These are phyloP conservation scores for Hypocrella siamensis DNA, from an alignment of 2,329 filamentous ascomycete species.

Conservation along the genomic window DNA sequence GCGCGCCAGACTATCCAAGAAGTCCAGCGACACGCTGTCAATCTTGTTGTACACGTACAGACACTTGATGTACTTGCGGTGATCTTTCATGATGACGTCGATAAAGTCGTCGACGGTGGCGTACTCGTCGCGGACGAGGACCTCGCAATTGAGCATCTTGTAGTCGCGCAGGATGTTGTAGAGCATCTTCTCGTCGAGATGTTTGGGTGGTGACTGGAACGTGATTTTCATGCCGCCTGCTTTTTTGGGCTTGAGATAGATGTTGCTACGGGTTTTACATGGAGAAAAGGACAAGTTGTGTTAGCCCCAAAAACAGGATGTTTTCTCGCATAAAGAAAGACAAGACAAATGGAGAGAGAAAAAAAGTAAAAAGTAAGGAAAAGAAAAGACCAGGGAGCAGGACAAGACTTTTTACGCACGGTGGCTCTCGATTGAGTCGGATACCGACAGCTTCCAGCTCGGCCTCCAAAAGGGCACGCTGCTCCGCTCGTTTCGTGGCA, in stretches of 20 bases:
- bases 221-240: constrained; percentile 98
- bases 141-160: constrained; percentile 96
- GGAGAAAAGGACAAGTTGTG: neutral
- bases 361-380: neutral
- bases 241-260: constrained; percentile 92
- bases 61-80: constrained; percentile 89
- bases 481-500: constrained; percentile 90
- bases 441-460: constrained; percentile 94
- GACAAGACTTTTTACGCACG: constrained; percentile 35
- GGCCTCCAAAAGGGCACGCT: constrained; percentile 74
- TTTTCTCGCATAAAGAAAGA: no score
- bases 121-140: constrained; percentile 86
- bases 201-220: constrained; percentile 77
- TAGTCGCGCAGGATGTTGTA: constrained; percentile 97
- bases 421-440: constrained; percentile 76
- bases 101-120: constrained; percentile 97
- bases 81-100: constrained; percentile 98
- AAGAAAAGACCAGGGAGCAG: neutral
- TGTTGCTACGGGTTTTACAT: constrained; percentile 46
- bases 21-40: constrained; percentile 84
- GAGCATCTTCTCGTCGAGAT: constrained; percentile 93
- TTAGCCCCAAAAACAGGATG: no score
- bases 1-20: constrained; percentile 78
- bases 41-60: constrained; percentile 99
- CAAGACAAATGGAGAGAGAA: neutral